Conservation (phyloP, 148 eudicot genomes). For the Nepenthes gracilis region DNA sequence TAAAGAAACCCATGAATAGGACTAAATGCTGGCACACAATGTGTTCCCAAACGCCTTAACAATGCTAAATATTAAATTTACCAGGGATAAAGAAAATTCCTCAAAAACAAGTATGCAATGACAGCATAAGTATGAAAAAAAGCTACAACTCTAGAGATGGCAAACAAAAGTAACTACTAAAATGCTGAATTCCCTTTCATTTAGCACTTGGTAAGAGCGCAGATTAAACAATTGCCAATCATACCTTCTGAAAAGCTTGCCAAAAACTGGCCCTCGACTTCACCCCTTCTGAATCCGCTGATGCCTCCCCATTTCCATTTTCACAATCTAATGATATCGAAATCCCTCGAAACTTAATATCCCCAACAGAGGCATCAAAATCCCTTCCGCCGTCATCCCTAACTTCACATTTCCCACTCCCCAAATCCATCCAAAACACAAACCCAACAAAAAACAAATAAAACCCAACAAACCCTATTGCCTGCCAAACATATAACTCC, state of each 20-base stretch:
- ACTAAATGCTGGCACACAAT: too few species aligned
- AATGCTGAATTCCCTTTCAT: not conserved
- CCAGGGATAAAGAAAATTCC: too few species aligned
- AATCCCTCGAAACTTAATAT: constrained; percentile 20
- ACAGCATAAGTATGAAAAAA: too few species aligned
- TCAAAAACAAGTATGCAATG: too few species aligned
- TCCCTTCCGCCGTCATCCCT: constrained; percentile 10
- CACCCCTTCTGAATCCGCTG: constrained; percentile 9
- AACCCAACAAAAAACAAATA: constrained; percentile 60
- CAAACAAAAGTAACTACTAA: not conserved
- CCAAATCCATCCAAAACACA: constrained; percentile 98
- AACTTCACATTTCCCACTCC: constrained; percentile 22
- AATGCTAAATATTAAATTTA: too few species aligned
- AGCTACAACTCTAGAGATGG: not conserved
- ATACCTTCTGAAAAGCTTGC: constrained; percentile 40
- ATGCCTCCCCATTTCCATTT: constrained; percentile 17
- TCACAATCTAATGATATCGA: constrained; percentile 19
- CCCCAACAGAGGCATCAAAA: constrained; percentile 10
- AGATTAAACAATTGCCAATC: not conserved
- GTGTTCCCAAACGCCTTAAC: too few species aligned
- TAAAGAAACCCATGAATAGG: too few species aligned
- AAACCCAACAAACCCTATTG: constrained; percentile 88
- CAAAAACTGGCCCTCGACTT: constrained; percentile 13
- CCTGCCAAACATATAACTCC: constrained; percentile 89
- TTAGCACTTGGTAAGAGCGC: not conserved